These are phyloP conservation scores for Gossypium longicalyx DNA, from an alignment of 345 rosid species.

Conservation along the genomic window DNA sequence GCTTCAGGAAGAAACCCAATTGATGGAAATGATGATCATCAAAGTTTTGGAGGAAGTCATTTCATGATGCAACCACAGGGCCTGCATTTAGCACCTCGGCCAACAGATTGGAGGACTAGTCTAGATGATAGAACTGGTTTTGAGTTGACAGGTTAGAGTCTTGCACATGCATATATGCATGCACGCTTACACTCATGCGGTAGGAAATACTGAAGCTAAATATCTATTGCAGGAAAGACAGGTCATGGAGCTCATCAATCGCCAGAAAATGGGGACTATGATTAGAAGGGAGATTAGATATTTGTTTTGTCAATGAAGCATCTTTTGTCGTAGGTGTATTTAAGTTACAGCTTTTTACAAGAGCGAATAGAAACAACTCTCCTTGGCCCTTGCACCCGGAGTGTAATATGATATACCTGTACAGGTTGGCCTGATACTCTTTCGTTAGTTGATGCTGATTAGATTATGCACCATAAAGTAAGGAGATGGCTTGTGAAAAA, in stretches of 20 bases:
- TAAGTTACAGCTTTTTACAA: conserved; percentile 18
- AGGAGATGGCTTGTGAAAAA: conserved; percentile 1
- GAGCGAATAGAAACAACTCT: conserved; percentile 25
- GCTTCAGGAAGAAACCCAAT: conserved; percentile 44
- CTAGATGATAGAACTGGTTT: conserved; percentile 39
- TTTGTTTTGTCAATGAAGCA: conserved; percentile 1
- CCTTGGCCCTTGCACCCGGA: conserved; percentile 19
- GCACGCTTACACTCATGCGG: not conserved
- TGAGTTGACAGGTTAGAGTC: conserved; percentile 45
- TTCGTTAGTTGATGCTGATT: conserved; percentile 20
- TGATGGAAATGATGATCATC: conserved; percentile 39
- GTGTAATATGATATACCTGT: conserved; percentile 37
- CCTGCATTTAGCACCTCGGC: conserved; percentile 37
- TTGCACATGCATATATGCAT: not conserved
- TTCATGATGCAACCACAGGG: conserved; percentile 50
- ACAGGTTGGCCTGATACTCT: conserved; percentile 30
- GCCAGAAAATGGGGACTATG: conserved; percentile 62
- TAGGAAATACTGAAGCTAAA: conserved; percentile 8
- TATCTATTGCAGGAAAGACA: conserved; percentile 41
- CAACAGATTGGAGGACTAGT: conserved; percentile 49
- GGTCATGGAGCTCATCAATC: conserved; percentile 47
- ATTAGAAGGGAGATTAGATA: conserved; percentile 42
- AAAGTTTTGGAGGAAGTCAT: conserved; percentile 42
- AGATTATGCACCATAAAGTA: conserved; percentile 13
- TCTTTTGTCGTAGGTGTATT: not conserved